Conservation (phyloP, 768 basidiomycete species). For the Basidioascus undulatus region DNA sequence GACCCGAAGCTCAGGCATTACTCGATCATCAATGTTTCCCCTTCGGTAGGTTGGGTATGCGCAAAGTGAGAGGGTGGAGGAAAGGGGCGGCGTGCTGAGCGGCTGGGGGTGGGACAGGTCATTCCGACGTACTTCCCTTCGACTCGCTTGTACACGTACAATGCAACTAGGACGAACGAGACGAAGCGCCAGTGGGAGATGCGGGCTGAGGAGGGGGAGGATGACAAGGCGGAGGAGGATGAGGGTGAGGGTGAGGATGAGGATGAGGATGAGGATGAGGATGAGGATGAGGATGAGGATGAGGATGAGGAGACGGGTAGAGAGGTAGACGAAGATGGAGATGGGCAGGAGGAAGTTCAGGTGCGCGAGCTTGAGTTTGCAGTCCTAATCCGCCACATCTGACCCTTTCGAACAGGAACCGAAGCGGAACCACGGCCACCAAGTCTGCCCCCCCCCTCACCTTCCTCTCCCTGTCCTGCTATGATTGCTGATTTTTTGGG, state of each 20-base stretch:
- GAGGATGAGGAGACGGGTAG: too few relatives aligned
- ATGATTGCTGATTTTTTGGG: neutral
- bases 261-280: neutral
- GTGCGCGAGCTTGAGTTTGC: too few relatives aligned
- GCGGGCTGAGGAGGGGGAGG: neutral
- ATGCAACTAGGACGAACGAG: slow-evolving; percentile 26
- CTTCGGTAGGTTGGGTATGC: too few relatives aligned
- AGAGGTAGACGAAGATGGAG: slow-evolving; percentile 6
- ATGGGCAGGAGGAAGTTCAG: slow-evolving; percentile 4
- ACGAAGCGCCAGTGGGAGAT: neutral
- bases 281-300: too few relatives aligned
- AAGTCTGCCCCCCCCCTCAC: neutral
- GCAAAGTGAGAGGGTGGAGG: too few relatives aligned
- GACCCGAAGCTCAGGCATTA: slow-evolving; percentile 30
- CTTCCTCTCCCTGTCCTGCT: neutral
- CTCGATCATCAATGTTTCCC: slow-evolving; percentile 51
- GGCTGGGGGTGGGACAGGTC: too few relatives aligned
- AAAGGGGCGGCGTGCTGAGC: too few relatives aligned
- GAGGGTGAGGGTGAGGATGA: slow-evolving; percentile 8
- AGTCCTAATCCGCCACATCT: too few relatives aligned
- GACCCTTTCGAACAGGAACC: neutral
- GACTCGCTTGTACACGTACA: slow-evolving; percentile 61
- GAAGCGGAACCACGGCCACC: slow-evolving; percentile 28
- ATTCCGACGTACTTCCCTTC: slow-evolving; percentile 73
- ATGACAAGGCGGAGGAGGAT: neutral